A percentile compares a stretch with the other conserved stretches of the same genome.
phyloP scores from a whole-genome alignment of 352 stramenopile genomes.

The Peronospora destructor region DNA sequence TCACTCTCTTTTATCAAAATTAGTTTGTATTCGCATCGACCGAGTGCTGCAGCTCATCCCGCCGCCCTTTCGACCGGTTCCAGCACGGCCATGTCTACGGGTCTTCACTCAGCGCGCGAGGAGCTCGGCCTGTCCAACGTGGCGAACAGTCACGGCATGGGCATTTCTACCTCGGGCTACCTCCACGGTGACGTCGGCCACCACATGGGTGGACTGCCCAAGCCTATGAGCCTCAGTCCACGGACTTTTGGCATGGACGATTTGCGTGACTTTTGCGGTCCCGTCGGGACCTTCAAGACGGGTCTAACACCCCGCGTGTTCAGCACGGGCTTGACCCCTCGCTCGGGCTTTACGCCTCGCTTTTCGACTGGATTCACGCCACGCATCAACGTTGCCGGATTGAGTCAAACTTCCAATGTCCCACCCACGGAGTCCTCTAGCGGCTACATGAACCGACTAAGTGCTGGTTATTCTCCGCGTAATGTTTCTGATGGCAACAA shows the following conservation, averaged over 20 bases:
- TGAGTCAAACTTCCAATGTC: conserved; percentile 32
- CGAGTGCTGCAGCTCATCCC: conserved; percentile 27
- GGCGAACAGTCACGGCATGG: conserved; percentile 31
- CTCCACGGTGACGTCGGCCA: conserved; percentile 33
- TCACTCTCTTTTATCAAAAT: conserved; percentile 19
- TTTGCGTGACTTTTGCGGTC: conserved; percentile 73
- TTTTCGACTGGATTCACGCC: conserved; percentile 77
- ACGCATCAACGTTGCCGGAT: conserved; percentile 48
- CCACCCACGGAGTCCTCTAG: conserved; percentile 40
- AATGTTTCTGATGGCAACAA: conserved; percentile 30
- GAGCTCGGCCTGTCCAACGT: conserved; percentile 60
- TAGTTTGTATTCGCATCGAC: conserved; percentile 30
- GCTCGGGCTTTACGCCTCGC: conserved; percentile 74
- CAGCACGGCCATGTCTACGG: conserved; percentile 49
- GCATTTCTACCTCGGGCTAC: conserved; percentile 23
- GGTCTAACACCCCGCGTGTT: conserved; percentile 75
- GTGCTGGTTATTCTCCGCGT: conserved; percentile 55
- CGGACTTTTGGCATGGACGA: conserved; percentile 83
- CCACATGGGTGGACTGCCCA: conserved; percentile 35
- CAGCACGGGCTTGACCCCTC: conserved; percentile 70
- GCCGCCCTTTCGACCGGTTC: conserved; percentile 6
- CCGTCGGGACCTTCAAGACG: conserved; percentile 77
- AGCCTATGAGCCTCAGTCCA: conserved; percentile 70
- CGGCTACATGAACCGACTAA: conserved; percentile 28
- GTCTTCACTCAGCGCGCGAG: conserved; percentile 64